Percentiles rank a stretch among this genome's conserved stretches.
These are phyloP conservation scores for Talaromyces sp. DNA, from an alignment of 2,329 filamentous ascomycete genomes.

Conservation along the genomic window DNA sequence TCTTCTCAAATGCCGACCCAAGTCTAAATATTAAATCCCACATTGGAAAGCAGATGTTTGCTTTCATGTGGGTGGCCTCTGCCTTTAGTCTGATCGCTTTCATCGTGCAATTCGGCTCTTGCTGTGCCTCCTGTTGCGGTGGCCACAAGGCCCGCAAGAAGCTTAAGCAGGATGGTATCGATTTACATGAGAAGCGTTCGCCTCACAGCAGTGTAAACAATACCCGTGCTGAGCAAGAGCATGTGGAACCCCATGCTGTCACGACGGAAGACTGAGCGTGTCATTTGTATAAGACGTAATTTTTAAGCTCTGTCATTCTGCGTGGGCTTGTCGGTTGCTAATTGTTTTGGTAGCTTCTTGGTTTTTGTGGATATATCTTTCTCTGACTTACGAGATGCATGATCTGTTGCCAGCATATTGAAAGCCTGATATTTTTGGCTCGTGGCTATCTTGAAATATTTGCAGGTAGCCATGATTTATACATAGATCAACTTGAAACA, in stretches of 20 bases:
- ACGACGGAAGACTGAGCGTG: neutral
- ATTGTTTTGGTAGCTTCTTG: too few species aligned
- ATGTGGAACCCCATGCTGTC: neutral
- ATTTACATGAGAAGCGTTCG: constrained; percentile 18
- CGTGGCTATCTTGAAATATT: neutral
- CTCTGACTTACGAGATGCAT: neutral
- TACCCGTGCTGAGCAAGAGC: neutral
- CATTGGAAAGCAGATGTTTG: constrained; percentile 75
- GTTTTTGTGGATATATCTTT: neutral
- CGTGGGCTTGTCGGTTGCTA: neutral
- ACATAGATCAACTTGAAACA: neutral
- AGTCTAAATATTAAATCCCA: constrained; percentile 75
- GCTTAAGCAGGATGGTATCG: constrained; percentile 26
- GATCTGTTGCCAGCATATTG: neutral
- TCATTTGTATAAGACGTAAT: neutral
- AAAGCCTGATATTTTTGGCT: neutral
- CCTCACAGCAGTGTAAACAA: neutral
- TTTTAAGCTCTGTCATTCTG: too few species aligned
- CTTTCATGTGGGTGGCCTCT: constrained; percentile 84
- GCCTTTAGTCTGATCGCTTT: constrained; percentile 70
- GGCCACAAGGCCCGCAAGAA: constrained; percentile 41
- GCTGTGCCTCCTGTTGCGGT: constrained; percentile 65
- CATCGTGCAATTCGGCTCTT: constrained; percentile 72
- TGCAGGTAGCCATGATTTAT: neutral
- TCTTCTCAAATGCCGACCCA: constrained; percentile 66